Evolutionary conservation across 108 stramenopile genomes (phyloP), one percentile per base, ranked within the genome.

Genomic region (Nitzschia palea): DNA sequence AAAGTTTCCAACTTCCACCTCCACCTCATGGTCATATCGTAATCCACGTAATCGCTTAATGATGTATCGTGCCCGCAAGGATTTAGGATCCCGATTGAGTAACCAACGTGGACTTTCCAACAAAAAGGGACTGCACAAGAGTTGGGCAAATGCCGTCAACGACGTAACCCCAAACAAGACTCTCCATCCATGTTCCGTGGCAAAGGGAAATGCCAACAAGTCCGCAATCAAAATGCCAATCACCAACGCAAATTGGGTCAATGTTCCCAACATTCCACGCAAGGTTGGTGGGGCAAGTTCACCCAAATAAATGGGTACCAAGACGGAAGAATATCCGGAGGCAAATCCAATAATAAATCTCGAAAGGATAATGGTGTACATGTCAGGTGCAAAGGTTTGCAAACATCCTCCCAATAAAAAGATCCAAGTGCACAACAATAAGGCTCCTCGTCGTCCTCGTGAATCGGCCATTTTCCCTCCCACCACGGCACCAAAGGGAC

Each of bases 271-370:
- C 47, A 88, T 87, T 30, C 98, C 97, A 59, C 98, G 89, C 23
- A 98, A 70, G 12, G 87, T 94, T 0, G 94, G 96, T 30, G 96
- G 96, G 18, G 95, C 90, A 30, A 98, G 48, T 74, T 98, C 97
- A 15, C 96, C 96, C 30, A 99, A 70, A 79, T 99, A 99, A 37
- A 97, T 84, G 12, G 97, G 98, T 25, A 97, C 95, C 33, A 98
- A 67, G 5, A 97, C 97, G 0, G 91, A 86, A 18, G 85, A 79
- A 27, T 79, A 87, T 34, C 98, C 98, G 56, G 71, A 77, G 6
- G 96, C 97, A 65, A 99, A 80, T 47, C 98, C 98, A 76, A 95
- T 85, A 28, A 96, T 54, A n/a, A 95, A 82, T 32, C 98, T 82
- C 4, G 86, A 86, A 4, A 83, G 54, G 32, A 95, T 90, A 30